phyloP scores from a whole-genome alignment of 83 land plant species.

The Isoetes engelmannii region DNA sequence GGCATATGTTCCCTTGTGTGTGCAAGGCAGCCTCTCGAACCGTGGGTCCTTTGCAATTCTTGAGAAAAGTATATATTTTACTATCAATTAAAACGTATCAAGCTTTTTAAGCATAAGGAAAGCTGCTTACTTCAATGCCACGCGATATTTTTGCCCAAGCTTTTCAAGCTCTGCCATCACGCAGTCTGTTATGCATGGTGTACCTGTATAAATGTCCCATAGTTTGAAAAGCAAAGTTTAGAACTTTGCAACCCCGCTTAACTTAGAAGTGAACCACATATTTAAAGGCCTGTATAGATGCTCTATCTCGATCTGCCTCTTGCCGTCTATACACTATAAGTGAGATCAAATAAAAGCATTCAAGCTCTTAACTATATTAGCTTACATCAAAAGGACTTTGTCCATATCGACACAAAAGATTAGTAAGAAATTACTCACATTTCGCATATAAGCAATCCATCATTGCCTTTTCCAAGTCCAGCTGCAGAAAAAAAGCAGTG shows the following conservation, averaged over 20 bases:
- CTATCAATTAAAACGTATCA: too few species aligned
- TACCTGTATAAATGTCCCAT: slow-evolving; percentile 39
- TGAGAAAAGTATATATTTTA: background rate
- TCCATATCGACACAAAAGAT: background rate
- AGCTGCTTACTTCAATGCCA: slow-evolving; percentile 65
- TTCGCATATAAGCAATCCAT: slow-evolving; percentile 98
- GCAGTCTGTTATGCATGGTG: slow-evolving; percentile 97
- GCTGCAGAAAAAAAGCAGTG: slow-evolving; percentile 35
- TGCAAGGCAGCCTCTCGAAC: slow-evolving; percentile 79
- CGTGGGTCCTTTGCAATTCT: slow-evolving; percentile 97
- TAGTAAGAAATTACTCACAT: slow-evolving; percentile 49
- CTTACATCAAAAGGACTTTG: too few species aligned
- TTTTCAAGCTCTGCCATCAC: slow-evolving; percentile 99
- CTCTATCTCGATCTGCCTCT: too few species aligned
- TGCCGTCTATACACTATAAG: too few species aligned
- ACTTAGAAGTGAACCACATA: too few species aligned
- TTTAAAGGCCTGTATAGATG: too few species aligned
- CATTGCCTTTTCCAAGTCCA: slow-evolving; percentile 96
- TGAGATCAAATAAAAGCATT: too few species aligned
- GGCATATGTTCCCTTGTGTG: slow-evolving; percentile 91
- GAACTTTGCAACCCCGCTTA: too few species aligned
- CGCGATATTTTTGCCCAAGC: slow-evolving; percentile 93
- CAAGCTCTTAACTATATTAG: too few species aligned
- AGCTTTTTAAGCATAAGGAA: background rate
- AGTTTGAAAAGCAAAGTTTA: too few species aligned